Conservation (phyloP, 2,329 filamentous ascomycete species). For the Fusarium sp. region DNA sequence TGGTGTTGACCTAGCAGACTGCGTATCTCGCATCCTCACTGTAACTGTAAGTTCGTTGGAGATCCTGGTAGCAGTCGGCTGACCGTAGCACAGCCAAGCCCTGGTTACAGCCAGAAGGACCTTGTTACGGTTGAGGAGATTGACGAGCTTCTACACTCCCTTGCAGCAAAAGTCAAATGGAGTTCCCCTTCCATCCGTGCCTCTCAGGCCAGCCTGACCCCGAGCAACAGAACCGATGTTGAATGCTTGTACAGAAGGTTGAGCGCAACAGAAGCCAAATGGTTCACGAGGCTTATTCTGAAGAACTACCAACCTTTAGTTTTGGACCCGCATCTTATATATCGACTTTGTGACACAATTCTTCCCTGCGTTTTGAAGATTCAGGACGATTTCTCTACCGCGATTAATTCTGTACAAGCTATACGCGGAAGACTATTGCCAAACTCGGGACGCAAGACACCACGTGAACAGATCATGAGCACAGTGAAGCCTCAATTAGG, state of each 20-base stretch:
- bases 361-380: constrained; percentile 78
- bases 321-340: constrained; percentile 68
- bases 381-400: constrained; percentile 74
- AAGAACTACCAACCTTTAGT: constrained; percentile 79
- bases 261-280: constrained; percentile 80
- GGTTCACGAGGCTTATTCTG: constrained; percentile 84
- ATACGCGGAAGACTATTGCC: constrained; percentile 41
- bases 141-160: constrained; percentile 71
- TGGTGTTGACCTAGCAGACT: constrained; percentile 77
- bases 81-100: constrained; percentile 59
- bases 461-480: constrained; percentile 43
- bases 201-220: constrained; percentile 44
- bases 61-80: neutral
- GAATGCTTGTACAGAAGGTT: constrained; percentile 70
- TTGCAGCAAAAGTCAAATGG: constrained; percentile 77
- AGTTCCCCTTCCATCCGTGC: constrained; percentile 73
- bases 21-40: constrained; percentile 73
- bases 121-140: constrained; percentile 78
- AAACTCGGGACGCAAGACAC: constrained; percentile 23
- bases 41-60: constrained; percentile 63
- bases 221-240: constrained; percentile 60
- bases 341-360: constrained; percentile 74
- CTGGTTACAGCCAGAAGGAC: constrained; percentile 46
- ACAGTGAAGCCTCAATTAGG: constrained; percentile 67
- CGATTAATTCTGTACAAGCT: constrained; percentile 65